A percentile compares a stretch with the other conserved stretches of the same genome.
Evolutionary conservation across 2,329 filamentous ascomycete species (phyloP).

Genomic region (Fusarium sp.): DNA sequence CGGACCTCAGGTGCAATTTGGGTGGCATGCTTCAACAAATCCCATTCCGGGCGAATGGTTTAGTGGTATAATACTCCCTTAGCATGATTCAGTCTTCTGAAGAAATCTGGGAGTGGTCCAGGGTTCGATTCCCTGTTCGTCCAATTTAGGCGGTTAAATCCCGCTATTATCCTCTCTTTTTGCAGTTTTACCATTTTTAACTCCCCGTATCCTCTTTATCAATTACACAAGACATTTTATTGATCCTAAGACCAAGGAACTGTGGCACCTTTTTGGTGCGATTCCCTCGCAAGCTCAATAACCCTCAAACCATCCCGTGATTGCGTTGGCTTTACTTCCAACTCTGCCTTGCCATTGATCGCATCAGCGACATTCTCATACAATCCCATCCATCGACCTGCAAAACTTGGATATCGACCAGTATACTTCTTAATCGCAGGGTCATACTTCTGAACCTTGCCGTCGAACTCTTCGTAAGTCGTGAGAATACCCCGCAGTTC

Average conservation of each 20-base stretch:
- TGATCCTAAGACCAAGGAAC: slow-evolving; percentile 36
- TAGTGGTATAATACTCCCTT: slow-evolving; percentile 32
- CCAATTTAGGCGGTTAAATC: neutral
- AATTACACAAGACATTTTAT: neutral
- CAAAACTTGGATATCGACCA: slow-evolving; percentile 51
- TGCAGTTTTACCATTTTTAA: neutral
- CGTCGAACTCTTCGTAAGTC: slow-evolving; percentile 50
- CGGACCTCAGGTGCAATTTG: rapidly evolving
- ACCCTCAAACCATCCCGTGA: slow-evolving; percentile 51
- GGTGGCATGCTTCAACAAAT: neutral
- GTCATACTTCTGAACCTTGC: slow-evolving; percentile 44
- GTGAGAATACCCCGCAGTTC: slow-evolving; percentile 43
- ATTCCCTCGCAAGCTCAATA: slow-evolving; percentile 52
- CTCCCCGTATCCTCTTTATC: no score
- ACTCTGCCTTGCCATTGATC: slow-evolving; percentile 49
- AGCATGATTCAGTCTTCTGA: slow-evolving; percentile 6
- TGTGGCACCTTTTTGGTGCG: slow-evolving; percentile 45
- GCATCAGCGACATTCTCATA: slow-evolving; percentile 53
- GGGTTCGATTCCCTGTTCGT: slow-evolving; percentile 30
- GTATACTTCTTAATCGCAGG: slow-evolving; percentile 46
- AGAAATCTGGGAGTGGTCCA: slow-evolving; percentile 16
- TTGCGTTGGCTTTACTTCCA: slow-evolving; percentile 52
- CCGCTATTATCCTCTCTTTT: slow-evolving; percentile 11
- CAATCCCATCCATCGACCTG: slow-evolving; percentile 50
- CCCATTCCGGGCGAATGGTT: slow-evolving; percentile 21